A percentile compares a stretch with the other conserved stretches of the same genome.
Conservation (phyloP, 192 early-diverging fungal genomes). For the Podila clonocystis region DNA sequence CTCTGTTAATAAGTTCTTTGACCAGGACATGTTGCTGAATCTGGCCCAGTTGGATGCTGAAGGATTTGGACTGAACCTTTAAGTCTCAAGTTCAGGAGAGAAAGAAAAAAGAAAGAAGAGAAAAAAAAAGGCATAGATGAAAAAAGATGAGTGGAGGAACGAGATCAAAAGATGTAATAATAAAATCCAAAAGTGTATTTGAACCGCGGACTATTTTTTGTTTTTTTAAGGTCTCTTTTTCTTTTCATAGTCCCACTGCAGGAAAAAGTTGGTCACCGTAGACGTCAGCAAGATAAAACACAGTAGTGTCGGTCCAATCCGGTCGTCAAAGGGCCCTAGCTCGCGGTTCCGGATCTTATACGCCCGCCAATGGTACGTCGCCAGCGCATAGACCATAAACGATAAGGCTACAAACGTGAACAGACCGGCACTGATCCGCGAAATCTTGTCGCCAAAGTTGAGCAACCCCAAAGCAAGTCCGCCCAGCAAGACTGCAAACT, state of each 20-base stretch:
- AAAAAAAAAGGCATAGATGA: not conserved
- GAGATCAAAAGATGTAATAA: not conserved
- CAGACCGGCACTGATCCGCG: slow-evolving; percentile 72
- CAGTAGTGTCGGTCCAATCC: slow-evolving; percentile 77
- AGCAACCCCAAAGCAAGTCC: slow-evolving; percentile 78
- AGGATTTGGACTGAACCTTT: slow-evolving; percentile 43
- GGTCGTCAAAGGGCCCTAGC: slow-evolving; percentile 83
- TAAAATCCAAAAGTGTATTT: not conserved
- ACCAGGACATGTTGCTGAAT: slow-evolving; percentile 47
- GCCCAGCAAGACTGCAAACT: slow-evolving; percentile 78
- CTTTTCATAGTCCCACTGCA: slow-evolving; percentile 59
- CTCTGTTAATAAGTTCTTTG: slow-evolving; percentile 77
- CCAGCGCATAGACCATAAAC: slow-evolving; percentile 84
- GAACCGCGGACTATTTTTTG: too few relatives aligned
- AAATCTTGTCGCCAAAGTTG: slow-evolving; percentile 82
- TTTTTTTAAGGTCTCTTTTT: slow-evolving; percentile 37
- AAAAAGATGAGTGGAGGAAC: too few relatives aligned
- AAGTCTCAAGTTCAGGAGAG: not conserved
- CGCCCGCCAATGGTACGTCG: slow-evolving; percentile 83
- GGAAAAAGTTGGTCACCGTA: slow-evolving; percentile 78
- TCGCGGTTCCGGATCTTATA: slow-evolving; percentile 79
- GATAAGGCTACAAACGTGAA: slow-evolving; percentile 78
- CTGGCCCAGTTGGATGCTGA: slow-evolving; percentile 45
- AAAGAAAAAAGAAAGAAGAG: not conserved
- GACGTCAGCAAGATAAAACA: slow-evolving; percentile 73